Evolutionary conservation across 805 yeast species (phyloP), one percentile per base, ranked within the genome.

Genomic region (Candida ponderosae): DNA sequence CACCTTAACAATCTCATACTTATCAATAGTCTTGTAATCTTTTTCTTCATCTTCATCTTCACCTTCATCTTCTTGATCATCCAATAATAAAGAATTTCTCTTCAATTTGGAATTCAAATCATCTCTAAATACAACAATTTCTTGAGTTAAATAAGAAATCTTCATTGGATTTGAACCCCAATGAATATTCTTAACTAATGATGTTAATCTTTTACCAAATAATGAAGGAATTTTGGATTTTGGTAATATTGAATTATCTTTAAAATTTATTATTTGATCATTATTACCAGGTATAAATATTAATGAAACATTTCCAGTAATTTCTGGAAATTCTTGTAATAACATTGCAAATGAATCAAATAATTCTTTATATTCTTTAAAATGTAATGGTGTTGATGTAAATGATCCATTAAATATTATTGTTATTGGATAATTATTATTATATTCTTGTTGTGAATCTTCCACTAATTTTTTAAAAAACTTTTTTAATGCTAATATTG

Each of bases 241-340:
- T 0, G 98, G 98, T 79, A 86, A 79, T 1, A 74, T 59, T 32
- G 68, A 57, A 2, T 61, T 45, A 0, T 79, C 66, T 4, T 90
- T 88, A 35, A 80, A 66, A 1, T 93, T 74, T 27, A 79, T 79
- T 97, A 97, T 93, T 0, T 96, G 96, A 59, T 93, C 99, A 47
- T 86, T 83, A 31, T 76, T 75, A 1, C 98, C 97, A 0, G 97
- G 97, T 1, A 90, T 64, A 40, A 93, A 74, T 1, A 87, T 61
- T 21, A 93, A 57, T 36, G 81, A 77, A 21, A 82, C 68, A 6
- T 61, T 53, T 7, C 62, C 52, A 13, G 77, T 61, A 6, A 87
- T 58, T 4, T 56, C 53, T 0, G 86, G 82, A 47, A 64, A 83
- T 34, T 70, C 66, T 9, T 79, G 71, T 16, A 93, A 51, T 3